phyloP scores from a whole-genome alignment of 1,139 yeast genomes.

The Kodamaea ohmeri region DNA sequence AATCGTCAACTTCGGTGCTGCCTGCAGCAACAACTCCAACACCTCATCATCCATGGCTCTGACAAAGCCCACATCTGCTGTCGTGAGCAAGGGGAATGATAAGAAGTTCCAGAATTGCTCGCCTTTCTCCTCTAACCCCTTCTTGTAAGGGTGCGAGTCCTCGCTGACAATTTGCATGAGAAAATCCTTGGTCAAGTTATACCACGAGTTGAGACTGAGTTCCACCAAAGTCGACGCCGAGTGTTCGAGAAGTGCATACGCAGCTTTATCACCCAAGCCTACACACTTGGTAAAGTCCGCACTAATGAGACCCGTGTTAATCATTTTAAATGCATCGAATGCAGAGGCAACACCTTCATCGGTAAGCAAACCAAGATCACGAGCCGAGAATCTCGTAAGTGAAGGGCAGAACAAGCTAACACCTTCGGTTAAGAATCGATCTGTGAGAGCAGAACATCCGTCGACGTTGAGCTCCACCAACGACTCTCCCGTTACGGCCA shows the following conservation, averaged over 20 bases:
- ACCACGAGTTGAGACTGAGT: conserved; percentile 67
- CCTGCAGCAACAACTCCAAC: conserved; percentile 49
- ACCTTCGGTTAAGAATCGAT: conserved; percentile 57
- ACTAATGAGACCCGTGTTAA: conserved; percentile 55
- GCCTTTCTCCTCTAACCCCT: conserved; percentile 27
- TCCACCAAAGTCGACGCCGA: conserved; percentile 66
- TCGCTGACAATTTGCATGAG: conserved; percentile 42
- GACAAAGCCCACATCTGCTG: conserved; percentile 74
- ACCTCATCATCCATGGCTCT: conserved; percentile 67
- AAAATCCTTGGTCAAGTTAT: conserved; percentile 51
- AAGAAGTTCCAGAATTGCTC: conserved; percentile 20
- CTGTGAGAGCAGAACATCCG: conserved; percentile 74
- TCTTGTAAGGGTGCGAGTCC: conserved; percentile 33
- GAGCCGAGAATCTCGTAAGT: conserved; percentile 53
- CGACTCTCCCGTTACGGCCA: conserved; percentile 62
- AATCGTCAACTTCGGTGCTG: conserved; percentile 59
- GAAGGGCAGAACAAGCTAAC: conserved; percentile 55
- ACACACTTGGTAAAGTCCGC: conserved; percentile 68
- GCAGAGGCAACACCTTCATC: conserved; percentile 61
- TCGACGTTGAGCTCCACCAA: conserved; percentile 59
- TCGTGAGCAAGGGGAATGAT: conserved; percentile 53
- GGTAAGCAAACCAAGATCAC: conserved; percentile 57
- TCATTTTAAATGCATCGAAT: conserved; percentile 45
- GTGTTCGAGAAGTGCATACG: conserved; percentile 60
- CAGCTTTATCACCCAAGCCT: conserved; percentile 58